Evolutionary conservation across 805 yeast species (phyloP).

Genomic region (Tetrapisispora nanseiensis): DNA sequence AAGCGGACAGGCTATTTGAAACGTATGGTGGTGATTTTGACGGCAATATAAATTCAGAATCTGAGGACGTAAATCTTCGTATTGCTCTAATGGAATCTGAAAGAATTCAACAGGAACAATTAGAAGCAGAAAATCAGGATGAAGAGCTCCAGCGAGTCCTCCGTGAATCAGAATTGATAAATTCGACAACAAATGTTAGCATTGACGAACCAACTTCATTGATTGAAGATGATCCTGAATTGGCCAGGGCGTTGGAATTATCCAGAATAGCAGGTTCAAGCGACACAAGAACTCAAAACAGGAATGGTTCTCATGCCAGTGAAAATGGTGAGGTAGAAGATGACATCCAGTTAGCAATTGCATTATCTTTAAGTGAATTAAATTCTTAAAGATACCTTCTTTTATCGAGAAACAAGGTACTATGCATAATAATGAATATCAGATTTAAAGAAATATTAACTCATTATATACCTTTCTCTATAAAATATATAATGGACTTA

Average conservation of each 20-base stretch:
- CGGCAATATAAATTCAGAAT: slow-evolving; percentile 10
- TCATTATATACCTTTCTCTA: neutral
- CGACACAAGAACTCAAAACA: neutral
- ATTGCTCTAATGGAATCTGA: slow-evolving; percentile 30
- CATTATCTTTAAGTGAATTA: slow-evolving; percentile 27
- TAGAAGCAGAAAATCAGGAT: slow-evolving; percentile 6
- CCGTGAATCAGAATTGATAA: slow-evolving; percentile 12
- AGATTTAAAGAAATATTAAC: too few species aligned
- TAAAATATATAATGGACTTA: neutral
- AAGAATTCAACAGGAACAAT: slow-evolving; percentile 1
- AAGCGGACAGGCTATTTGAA: slow-evolving; percentile 14
- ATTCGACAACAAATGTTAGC: neutral
- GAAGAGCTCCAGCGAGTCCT: slow-evolving; percentile 14
- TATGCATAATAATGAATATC: too few species aligned
- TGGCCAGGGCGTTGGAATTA: slow-evolving; percentile 8
- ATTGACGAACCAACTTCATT: neutral
- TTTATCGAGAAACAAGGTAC: too few species aligned
- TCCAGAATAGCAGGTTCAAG: slow-evolving; percentile 6
- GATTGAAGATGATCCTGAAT: slow-evolving; percentile 5
- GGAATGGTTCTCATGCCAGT: too few species aligned
- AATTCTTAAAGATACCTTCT: slow-evolving; percentile 4
- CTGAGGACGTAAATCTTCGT: slow-evolving; percentile 25
- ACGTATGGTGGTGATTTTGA: slow-evolving; percentile 24
- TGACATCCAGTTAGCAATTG: slow-evolving; percentile 26
- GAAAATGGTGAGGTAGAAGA: slow-evolving; percentile 7